Evolutionary conservation across 768 basidiomycete species (phyloP), one percentile per base, ranked within the genome.

Genomic region (Amanita polypyramis): DNA sequence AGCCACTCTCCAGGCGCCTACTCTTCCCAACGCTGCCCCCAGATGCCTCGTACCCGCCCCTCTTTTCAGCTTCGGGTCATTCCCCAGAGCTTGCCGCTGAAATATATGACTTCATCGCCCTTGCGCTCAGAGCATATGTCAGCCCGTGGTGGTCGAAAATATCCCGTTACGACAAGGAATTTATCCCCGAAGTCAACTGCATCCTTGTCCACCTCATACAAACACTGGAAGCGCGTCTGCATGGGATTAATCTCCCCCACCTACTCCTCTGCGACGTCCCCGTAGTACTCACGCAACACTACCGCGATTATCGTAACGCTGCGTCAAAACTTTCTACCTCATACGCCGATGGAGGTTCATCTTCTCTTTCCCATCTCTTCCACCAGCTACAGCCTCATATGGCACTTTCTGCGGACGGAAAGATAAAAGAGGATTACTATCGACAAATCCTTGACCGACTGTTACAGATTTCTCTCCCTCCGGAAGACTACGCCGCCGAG

Each of bases 91-190:
- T 92, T 50, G 72, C 75, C 48, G 69, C 73, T 4, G 84, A 85
- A 58, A 62, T 85, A 4, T 90, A 91, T 58, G 84, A 91, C 63
- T 71, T 90, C 50, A 70, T 90, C 27, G 88, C 90, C 0, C 80
- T 91, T 50, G 75, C 80, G 8, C 72, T 93, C 19, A 75, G 89
- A 29, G 87, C 87, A 5, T 85, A 74, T 56, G 77, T 93, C 32
- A 76, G 79, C 40, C 82, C 85, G 1, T 93, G 89, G 90, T 93
- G 89, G 85, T 72, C 83, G 27, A 86, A 79, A 57, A 73, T 92
- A 45, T 77, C 88, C 1, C 76, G 85, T 51, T 86, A 87, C 52
- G 89, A 92, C 74, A 87, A 78, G 58, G 82, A 88, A 47, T 74
- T 93, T 49, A 74, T 90, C 21, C 82, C 85, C 19, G 77, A 85